Base-by-base conservation (phyloP, 208 protist species). In the Tritrichomonas foetus region DNA sequence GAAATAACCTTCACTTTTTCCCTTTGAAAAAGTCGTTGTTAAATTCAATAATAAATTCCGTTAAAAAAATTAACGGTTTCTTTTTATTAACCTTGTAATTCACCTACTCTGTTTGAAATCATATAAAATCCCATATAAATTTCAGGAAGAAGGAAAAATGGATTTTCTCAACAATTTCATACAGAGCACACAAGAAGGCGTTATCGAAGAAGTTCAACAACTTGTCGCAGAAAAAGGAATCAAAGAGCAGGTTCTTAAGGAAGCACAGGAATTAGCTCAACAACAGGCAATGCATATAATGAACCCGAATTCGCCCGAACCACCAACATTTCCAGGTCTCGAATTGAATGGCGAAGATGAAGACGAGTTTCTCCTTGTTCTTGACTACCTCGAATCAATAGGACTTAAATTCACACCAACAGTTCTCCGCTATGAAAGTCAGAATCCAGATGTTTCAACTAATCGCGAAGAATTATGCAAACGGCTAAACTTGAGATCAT, bases 281-380 rank as follows among this genome's bases (percentile, higher is more conserved):
- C 20, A n/a, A 16, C 47, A 89, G 22, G 78, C 78, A 47, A 89
- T n/a, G 47, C 78, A 89, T 57, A 39, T 55, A 20, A 33, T 89
- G 27, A 47, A 89, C 44, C 41, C 44, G 27, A 20, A 89, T 14
- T 20, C 44, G 33, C 47, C 78, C 16, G 41, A 44, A 13, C 78
- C 78, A 39, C 41, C 13, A 89, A 33, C 25, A 47, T 53, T 57
- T 49, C 47, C 41, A 57, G 78, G 78, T 5, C 53, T 89, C 2
- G 14, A 53, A 89, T 13, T 49, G 39, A 41, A 82, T 14, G 16
- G 20, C 25, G 78, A 89, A 57, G 78, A 89, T 14, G 13, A 89
- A 89, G 78, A 89, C 57, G 78, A 89, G 57, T 89, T 53, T 89
- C 44, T 89, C 3, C 78, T 89, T 57, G 41, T 89, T 89, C 44